These are phyloP conservation scores for Pseudomicrostroma phylloplanum DNA, from an alignment of 1,284 basidiomycete species.

Conservation along the genomic window DNA sequence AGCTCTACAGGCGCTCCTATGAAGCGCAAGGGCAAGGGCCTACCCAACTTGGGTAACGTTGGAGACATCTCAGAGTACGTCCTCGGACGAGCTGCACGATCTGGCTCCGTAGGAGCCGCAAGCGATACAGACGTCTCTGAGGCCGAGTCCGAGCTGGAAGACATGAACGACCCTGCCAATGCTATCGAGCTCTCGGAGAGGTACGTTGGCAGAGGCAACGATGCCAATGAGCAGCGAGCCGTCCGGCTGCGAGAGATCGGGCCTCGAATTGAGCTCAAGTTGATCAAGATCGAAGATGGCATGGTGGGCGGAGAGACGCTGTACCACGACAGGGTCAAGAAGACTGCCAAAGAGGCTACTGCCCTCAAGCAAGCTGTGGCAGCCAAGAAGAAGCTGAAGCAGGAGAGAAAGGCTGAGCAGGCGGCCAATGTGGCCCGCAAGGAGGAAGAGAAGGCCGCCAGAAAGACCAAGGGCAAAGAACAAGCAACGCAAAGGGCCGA, in stretches of 20 bases:
- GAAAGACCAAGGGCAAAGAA: constrained; percentile 9
- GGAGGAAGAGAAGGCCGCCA: constrained; percentile 27
- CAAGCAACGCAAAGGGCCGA: neutral
- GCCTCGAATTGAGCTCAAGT: constrained; percentile 82
- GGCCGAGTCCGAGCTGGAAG: constrained; percentile 70
- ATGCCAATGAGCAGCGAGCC: constrained; percentile 80
- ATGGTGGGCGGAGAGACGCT: constrained; percentile 52
- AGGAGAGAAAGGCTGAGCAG: constrained; percentile 30
- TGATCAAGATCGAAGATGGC: constrained; percentile 94
- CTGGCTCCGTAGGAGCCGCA: constrained; percentile 57
- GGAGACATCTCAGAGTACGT: constrained; percentile 95
- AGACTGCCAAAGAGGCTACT: constrained; percentile 23
- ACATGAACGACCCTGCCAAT: constrained; percentile 61
- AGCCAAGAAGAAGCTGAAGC: constrained; percentile 23
- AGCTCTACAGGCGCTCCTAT: constrained; percentile 41
- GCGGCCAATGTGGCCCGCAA: constrained; percentile 40
- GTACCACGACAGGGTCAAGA: constrained; percentile 38
- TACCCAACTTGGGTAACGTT: constrained; percentile 77
- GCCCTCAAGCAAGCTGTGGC: constrained; percentile 19
- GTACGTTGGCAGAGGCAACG: constrained; percentile 90
- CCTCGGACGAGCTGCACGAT: constrained; percentile 65
- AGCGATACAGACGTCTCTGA: constrained; percentile 56
- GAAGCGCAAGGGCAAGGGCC: constrained; percentile 34
- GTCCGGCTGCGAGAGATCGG: constrained; percentile 89
- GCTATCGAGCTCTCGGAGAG: constrained; percentile 75